These are phyloP conservation scores for Pelomyxa schiedti DNA, from an alignment of 78 protist genomes.

Conservation along the genomic window DNA sequence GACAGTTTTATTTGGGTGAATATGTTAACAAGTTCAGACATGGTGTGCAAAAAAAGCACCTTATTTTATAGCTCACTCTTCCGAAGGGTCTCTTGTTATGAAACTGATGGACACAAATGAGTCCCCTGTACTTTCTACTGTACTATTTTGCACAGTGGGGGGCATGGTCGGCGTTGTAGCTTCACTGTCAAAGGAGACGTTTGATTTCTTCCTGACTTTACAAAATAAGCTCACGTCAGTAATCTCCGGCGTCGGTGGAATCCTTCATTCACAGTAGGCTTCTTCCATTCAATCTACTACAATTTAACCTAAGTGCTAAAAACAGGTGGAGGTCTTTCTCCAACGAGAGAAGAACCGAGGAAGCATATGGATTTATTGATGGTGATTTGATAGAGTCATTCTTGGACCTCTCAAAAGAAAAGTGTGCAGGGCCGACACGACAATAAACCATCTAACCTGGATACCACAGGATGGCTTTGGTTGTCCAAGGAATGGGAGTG, in stretches of 20 bases:
- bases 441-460: background rate
- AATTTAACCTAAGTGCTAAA: too few relatives aligned
- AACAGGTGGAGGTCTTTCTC: conserved; percentile 58
- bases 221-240: conserved; percentile 22
- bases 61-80: too few relatives aligned
- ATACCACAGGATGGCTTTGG: background rate
- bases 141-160: conserved; percentile 49
- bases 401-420: conserved; percentile 34
- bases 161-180: conserved; percentile 75
- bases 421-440: background rate
- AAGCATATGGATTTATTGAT: conserved; percentile 54
- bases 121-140: conserved; percentile 5
- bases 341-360: conserved; percentile 30
- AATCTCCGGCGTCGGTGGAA: conserved; percentile 52
- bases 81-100: conserved; percentile 35
- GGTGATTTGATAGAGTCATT: conserved; percentile 78
- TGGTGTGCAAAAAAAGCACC: too few relatives aligned
- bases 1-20: conserved; percentile 75
- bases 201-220: conserved; percentile 18
- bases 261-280: too few relatives aligned
- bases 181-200: conserved; percentile 29
- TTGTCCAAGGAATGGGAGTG: background rate
- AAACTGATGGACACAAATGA: conserved; percentile 15
- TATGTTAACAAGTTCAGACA: conserved; percentile 42
- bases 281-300: too few relatives aligned